These are phyloP conservation scores for Calonectria ilicicola DNA, from an alignment of 2,329 filamentous ascomycete genomes.

Conservation along the genomic window DNA sequence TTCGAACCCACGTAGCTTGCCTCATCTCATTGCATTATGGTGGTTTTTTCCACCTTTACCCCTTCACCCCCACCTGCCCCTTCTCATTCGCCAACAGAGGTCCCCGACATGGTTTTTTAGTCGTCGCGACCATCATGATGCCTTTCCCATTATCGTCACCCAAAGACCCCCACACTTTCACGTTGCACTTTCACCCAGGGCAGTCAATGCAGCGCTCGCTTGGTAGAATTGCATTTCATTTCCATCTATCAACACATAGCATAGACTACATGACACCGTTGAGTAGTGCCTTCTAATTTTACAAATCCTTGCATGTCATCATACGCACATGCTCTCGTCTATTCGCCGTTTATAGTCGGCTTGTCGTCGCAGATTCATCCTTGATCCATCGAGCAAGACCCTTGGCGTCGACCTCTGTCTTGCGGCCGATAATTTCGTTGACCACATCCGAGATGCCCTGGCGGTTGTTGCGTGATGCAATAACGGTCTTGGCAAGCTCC, in stretches of 20 bases:
- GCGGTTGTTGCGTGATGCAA: conserved; percentile 70
- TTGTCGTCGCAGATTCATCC: conserved; percentile 44
- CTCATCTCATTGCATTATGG: conserved; percentile 29
- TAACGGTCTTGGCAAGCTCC: conserved; percentile 73
- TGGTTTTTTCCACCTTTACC: conserved; percentile 30
- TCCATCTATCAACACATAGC: conserved; percentile 42
- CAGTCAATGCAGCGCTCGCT: conserved; percentile 16
- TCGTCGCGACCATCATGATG: conserved; percentile 21
- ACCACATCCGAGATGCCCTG: conserved; percentile 78
- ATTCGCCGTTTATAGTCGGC: conserved; percentile 46
- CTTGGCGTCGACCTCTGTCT: conserved; percentile 61
- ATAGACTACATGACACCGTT: conserved; percentile 34
- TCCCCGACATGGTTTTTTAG: not conserved
- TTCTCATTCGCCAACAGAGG: conserved; percentile 33
- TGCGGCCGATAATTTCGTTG: conserved; percentile 74
- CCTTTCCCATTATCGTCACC: conserved; percentile 19
- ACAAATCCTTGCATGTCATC: conserved; percentile 33
- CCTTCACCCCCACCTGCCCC: conserved; percentile 29
- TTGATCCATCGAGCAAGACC: conserved; percentile 57
- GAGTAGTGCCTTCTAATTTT: conserved; percentile 42
- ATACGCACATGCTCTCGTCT: conserved; percentile 9
- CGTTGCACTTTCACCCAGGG: conserved; percentile 17
- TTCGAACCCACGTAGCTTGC: conserved; percentile 26
- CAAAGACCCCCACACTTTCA: not conserved
- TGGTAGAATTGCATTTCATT: conserved; percentile 32